Evolutionary conservation across 169 alveolate species (phyloP).

Genomic region (Eimeria acervulina): DNA sequence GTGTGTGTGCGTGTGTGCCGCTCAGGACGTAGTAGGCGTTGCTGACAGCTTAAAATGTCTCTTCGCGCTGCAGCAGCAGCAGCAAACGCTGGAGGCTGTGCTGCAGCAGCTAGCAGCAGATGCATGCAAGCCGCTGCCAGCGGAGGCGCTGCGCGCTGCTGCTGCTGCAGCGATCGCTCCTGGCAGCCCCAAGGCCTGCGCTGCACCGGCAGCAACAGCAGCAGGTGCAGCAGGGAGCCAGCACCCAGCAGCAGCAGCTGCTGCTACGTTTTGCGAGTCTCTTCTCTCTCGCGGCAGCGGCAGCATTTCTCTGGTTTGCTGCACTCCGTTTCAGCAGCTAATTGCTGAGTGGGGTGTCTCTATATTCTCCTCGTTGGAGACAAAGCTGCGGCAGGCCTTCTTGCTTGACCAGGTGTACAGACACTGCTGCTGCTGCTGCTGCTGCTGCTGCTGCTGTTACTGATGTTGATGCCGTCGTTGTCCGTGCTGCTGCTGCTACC

Average conservation of each 20-base stretch:
- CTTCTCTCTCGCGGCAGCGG: conserved; percentile 21
- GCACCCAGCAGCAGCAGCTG: background rate
- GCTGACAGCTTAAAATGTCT: conserved; percentile 38
- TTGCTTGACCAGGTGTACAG: background rate
- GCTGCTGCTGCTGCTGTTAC: conserved; percentile 35
- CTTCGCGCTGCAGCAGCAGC: conserved; percentile 59
- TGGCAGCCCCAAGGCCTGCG: background rate
- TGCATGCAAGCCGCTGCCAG: background rate
- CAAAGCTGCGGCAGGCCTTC: conserved; percentile 10
- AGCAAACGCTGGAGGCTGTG: conserved; percentile 29
- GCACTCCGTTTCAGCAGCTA: conserved; percentile 33
- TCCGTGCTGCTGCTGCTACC: background rate
- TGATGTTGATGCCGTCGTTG: background rate
- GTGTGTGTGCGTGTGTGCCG: background rate
- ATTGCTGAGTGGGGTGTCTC: conserved; percentile 25
- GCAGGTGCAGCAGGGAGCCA: background rate
- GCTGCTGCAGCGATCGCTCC: conserved; percentile 29
- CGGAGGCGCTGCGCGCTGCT: conserved; percentile 21
- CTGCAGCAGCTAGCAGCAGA: conserved; percentile 46
- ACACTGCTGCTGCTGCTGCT: conserved; percentile 25
- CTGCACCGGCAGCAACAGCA: background rate
- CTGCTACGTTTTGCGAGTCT: background rate
- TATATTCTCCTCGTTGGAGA: background rate
- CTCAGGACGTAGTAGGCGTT: conserved; percentile 27
- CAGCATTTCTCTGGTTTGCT: conserved; percentile 32